Conservation (phyloP, 495 filamentous ascomycete genomes). For the Articulospora tetracladia region DNA sequence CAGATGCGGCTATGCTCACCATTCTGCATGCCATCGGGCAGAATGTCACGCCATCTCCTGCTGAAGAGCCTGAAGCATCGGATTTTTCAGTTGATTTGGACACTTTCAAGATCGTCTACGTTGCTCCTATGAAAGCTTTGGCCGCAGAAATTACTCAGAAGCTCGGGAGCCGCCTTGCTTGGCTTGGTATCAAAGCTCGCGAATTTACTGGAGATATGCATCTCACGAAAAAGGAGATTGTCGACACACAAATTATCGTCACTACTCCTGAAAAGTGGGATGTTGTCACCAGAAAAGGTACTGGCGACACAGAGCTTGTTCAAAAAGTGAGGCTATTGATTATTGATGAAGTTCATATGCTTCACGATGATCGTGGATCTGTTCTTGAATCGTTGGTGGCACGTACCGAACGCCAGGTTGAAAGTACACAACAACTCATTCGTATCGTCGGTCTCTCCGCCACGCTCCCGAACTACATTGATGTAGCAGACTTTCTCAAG, state of each 20-base stretch:
- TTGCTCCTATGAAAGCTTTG: conserved; percentile 96
- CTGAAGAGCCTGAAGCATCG: conserved; percentile 65
- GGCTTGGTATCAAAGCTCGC: conserved; percentile 84
- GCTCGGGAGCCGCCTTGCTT: conserved; percentile 86
- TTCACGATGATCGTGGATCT: conserved; percentile 94
- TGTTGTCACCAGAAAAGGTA: conserved; percentile 94
- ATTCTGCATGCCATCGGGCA: conserved; percentile 86
- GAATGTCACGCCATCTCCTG: conserved; percentile 74
- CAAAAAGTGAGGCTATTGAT: conserved; percentile 96
- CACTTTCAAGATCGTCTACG: conserved; percentile 97
- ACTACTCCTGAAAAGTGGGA: conserved; percentile 99
- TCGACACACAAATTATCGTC: conserved; percentile 95
- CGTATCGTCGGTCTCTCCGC: conserved; percentile 93
- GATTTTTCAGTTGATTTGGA: conserved; percentile 76
- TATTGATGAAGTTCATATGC: conserved; percentile 99
- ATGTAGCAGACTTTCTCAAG: conserved; percentile 94
- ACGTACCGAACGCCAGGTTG: conserved; percentile 90
- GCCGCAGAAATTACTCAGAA: conserved; percentile 96
- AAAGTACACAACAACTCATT: conserved; percentile 96
- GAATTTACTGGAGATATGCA: conserved; percentile 99
- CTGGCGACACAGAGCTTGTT: conserved; percentile 93
- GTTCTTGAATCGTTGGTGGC: conserved; percentile 95
- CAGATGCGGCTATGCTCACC: conserved; percentile 95
- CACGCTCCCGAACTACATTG: conserved; percentile 91
- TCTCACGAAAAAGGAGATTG: conserved; percentile 91